Evolutionary conservation across 208 protist species (phyloP).

Genomic region (Crithidia expoeki): DNA sequence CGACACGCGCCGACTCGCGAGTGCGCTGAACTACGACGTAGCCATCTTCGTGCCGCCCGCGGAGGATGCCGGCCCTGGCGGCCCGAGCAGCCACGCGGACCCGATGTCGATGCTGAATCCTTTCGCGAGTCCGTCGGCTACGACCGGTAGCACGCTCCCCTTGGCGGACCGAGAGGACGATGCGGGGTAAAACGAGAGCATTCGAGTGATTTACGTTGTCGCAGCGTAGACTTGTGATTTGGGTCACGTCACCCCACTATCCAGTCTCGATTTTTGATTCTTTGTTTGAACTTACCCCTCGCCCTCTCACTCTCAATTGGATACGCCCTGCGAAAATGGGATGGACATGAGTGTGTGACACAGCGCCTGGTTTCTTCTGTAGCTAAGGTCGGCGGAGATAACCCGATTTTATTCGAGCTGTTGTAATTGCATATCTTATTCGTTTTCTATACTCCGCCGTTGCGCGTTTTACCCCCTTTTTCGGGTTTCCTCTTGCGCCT

Average conservation of each 20-base stretch:
- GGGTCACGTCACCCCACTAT: too few species aligned
- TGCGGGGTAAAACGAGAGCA: slow-evolving; percentile 6
- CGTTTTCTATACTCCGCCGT: too few species aligned
- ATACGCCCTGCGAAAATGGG: too few species aligned
- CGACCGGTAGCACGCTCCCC: slow-evolving; percentile 4
- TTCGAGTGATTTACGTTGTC: neutral
- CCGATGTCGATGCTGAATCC: slow-evolving; percentile 42
- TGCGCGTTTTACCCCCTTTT: too few species aligned
- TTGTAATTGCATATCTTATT: neutral
- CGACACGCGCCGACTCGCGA: slow-evolving; percentile 14
- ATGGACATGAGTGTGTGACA: too few species aligned
- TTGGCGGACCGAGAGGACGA: slow-evolving; percentile 12
- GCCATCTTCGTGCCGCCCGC: slow-evolving; percentile 35
- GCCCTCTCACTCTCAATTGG: too few species aligned
- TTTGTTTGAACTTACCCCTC: too few species aligned
- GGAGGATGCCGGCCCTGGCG: slow-evolving; percentile 3
- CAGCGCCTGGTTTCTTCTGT: too few species aligned
- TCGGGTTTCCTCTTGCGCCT: neutral
- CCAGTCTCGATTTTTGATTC: too few species aligned
- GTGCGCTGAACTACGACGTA: slow-evolving; percentile 38
- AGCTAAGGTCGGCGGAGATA: too few species aligned
- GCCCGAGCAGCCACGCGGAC: slow-evolving; percentile 27
- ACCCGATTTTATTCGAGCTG: too few species aligned
- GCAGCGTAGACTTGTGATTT: neutral
- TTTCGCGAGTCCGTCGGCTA: slow-evolving; percentile 10